Percentiles rank a stretch among this genome's conserved stretches.
phyloP scores from a whole-genome alignment of 306 rosid genomes.

The Abrus precatorius region DNA sequence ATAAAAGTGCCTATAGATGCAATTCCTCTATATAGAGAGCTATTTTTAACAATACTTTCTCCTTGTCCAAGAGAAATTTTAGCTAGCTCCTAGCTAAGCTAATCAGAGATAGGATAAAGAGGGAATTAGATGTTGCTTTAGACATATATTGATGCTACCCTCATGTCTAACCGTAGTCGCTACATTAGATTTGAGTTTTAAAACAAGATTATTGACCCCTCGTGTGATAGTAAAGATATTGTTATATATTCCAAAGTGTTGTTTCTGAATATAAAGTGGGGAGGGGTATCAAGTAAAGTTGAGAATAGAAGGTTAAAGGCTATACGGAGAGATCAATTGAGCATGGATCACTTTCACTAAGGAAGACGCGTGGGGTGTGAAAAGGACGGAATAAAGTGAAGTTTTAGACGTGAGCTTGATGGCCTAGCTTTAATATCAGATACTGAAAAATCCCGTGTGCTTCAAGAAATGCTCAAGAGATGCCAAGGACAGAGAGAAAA shows the following conservation, averaged over 20 bases:
- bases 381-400: slow-evolving; percentile 73
- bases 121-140: slow-evolving; percentile 43
- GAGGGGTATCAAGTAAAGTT: slow-evolving; percentile 57
- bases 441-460: slow-evolving; percentile 66
- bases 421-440: slow-evolving; percentile 51
- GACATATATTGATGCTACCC: slow-evolving; percentile 34
- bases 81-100: slow-evolving; percentile 1
- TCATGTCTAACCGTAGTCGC: slow-evolving; percentile 28
- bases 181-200: slow-evolving; percentile 36
- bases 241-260: slow-evolving; percentile 22
- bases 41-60: slow-evolving; percentile 27
- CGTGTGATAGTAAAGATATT: slow-evolving; percentile 61
- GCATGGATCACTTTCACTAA: slow-evolving; percentile 53
- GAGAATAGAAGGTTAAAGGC: slow-evolving; percentile 53
- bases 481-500: slow-evolving; percentile 7
- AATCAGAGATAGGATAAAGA: slow-evolving; percentile 41
- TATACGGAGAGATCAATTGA: slow-evolving; percentile 18
- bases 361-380: slow-evolving; percentile 72
- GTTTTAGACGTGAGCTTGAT: slow-evolving; percentile 49
- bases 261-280: slow-evolving; percentile 49
- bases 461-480: slow-evolving; percentile 61
- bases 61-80: slow-evolving; percentile 36
- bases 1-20: slow-evolving; percentile 46
- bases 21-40: slow-evolving; percentile 31
- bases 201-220: slow-evolving; percentile 58